Base-by-base conservation (phyloP, 192 early-diverging fungal species). In the Powellomyces hirtus region DNA sequence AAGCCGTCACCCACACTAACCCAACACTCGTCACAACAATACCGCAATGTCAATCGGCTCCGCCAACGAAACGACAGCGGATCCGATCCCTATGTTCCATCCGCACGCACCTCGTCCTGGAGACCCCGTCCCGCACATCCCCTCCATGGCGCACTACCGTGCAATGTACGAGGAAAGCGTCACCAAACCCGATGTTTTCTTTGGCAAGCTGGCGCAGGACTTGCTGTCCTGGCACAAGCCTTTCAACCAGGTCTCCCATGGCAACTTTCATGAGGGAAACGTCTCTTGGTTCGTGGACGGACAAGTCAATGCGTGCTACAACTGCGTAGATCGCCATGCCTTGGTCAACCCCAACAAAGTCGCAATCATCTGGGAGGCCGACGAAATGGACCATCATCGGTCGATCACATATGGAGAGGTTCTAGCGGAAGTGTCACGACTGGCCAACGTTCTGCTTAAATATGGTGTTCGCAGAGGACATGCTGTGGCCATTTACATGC, bases 321-420 rank as follows among this genome's bases (percentile, higher is more conserved):
- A 98, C 86, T 96, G 94, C 80, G 89, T 98, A 34, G 96, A 98
- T 75, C 89, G 96, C 45, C 92, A 94, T 78, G 96, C 94, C 34
- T 51, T 85, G 24, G 65, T 77, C 45, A 81, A 89, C 63, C 94
- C 94, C 16, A 79, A 87, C 71, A 84, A 85, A 74, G 87, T 91
- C 74, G 64, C 65, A 51, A 78, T 77, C 45, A 79, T 80, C 34
- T 79, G 73, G 29, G 66, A 72, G 45, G 89, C 89, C 24, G 93
- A 94, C 81, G 92, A 92, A 73, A 90, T 89, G 35, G 89, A 82
- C 30, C 76, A 90, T 59, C 80, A 81, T 69, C 22, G 34, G 27
- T 82, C 84, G 29, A 90, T 94, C 73, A 93, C 95, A 0, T 98
- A 93, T 75, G 75, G 84, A 61, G 85, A 93, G 77, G 78, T 97